These are phyloP conservation scores for Rhodomyrtus psidioides DNA, from an alignment of 441 rosid species.

Conservation along the genomic window DNA sequence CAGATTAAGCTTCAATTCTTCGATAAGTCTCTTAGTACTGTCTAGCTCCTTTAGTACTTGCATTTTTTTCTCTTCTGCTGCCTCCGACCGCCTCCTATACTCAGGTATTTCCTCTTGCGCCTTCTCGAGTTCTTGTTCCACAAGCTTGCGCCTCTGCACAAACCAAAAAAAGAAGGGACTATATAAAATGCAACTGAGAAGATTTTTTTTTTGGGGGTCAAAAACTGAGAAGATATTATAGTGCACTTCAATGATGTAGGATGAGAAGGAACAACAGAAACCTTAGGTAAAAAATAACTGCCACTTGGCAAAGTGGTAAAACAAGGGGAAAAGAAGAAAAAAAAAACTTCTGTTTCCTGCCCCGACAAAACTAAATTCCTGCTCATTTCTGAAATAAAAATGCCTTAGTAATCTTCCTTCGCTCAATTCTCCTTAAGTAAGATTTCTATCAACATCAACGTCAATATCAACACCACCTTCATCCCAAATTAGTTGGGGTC, in stretches of 20 bases:
- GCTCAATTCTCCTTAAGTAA: not conserved
- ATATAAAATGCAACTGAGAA: not conserved
- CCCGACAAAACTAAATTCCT: not conserved
- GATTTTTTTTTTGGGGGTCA: too few species aligned
- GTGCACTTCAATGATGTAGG: not conserved
- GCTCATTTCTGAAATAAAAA: not conserved
- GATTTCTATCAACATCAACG: too few species aligned
- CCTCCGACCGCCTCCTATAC: conserved; percentile 44
- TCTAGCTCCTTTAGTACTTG: conserved; percentile 67
- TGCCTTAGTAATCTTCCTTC: not conserved
- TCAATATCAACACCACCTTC: too few species aligned
- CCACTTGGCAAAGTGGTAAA: not conserved
- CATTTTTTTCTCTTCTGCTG: conserved; percentile 53
- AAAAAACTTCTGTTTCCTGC: not conserved
- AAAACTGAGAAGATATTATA: not conserved
- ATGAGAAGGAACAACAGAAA: not conserved
- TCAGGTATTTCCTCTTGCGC: conserved; percentile 66
- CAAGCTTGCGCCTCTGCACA: conserved; percentile 55
- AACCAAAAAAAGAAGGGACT: not conserved
- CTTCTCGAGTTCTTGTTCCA: conserved; percentile 73
- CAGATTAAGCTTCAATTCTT: conserved; percentile 71
- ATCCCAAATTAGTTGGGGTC: too few species aligned
- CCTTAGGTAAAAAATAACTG: not conserved
- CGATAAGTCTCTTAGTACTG: conserved; percentile 66
- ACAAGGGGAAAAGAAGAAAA: not conserved